Conservation (phyloP, 805 yeast species). For the Candida arabinofermentans region DNA sequence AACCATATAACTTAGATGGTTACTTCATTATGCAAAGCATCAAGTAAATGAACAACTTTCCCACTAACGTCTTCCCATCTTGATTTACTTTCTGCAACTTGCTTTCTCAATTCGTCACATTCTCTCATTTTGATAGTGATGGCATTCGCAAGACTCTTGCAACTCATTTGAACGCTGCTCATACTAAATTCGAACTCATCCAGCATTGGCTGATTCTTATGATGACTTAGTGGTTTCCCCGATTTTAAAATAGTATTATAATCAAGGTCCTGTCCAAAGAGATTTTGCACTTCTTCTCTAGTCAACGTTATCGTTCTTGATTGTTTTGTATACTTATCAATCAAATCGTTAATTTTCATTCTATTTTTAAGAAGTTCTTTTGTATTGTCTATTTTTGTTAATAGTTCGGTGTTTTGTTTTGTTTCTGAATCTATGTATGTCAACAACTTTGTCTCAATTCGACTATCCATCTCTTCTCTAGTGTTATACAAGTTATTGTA, state of each 20-base stretch:
- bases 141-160: conserved; percentile 15
- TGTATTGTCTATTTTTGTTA: conserved; percentile 18
- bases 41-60: conserved; percentile 12
- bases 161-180: conserved; percentile 18
- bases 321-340: conserved; percentile 20
- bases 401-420: conserved; percentile 18
- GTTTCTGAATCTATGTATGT: conserved; percentile 18
- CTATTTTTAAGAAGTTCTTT: conserved; percentile 22
- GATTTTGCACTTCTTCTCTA: conserved; percentile 18
- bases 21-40: conserved; percentile 6
- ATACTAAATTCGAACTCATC: conserved; percentile 23
- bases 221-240: conserved; percentile 18
- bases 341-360: conserved; percentile 21
- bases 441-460: conserved; percentile 15
- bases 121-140: conserved; percentile 23
- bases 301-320: conserved; percentile 21
- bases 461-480: conserved; percentile 15
- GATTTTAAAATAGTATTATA: conserved; percentile 16
- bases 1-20: conserved; percentile 1
- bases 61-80: conserved; percentile 24
- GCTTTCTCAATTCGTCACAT: conserved; percentile 21
- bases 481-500: conserved; percentile 13
- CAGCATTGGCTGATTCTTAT: conserved; percentile 10
- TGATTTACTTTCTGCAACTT: conserved; percentile 16
- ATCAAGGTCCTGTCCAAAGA: conserved; percentile 28